Conservation (phyloP, 1,139 yeast genomes). For the Scheffersomyces quercinus region DNA sequence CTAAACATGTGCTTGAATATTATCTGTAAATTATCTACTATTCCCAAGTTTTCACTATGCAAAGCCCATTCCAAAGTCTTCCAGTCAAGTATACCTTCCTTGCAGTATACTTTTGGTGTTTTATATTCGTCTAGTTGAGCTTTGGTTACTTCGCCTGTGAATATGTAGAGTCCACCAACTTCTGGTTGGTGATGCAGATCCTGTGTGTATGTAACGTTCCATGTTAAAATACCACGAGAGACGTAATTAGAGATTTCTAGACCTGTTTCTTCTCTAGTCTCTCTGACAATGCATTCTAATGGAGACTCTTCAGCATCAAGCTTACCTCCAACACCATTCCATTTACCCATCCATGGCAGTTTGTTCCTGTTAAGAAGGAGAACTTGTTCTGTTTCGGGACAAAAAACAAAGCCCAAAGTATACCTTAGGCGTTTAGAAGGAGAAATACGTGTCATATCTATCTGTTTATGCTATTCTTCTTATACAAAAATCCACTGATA, state of each 20-base stretch:
- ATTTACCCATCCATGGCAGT: slow-evolving; percentile 53
- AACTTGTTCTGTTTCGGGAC: slow-evolving; percentile 32
- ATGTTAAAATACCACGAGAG: slow-evolving; percentile 39
- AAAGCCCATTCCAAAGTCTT: slow-evolving; percentile 40
- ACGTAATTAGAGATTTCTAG: slow-evolving; percentile 26
- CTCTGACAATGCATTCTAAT: slow-evolving; percentile 41
- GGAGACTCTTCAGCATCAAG: slow-evolving; percentile 38
- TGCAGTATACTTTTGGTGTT: slow-evolving; percentile 22
- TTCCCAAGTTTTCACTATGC: slow-evolving; percentile 41
- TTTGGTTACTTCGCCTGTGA: slow-evolving; percentile 36
- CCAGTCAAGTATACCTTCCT: slow-evolving; percentile 52
- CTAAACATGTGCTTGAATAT: slow-evolving; percentile 28
- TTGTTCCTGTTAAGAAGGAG: slow-evolving; percentile 45
- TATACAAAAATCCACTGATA: too few relatives aligned
- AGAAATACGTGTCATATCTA: too few relatives aligned
- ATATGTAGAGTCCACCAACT: slow-evolving; percentile 43
- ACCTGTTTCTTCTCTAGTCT: slow-evolving; percentile 48
- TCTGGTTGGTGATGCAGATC: slow-evolving; percentile 15
- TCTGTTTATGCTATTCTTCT: too few relatives aligned
- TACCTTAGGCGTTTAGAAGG: slow-evolving; percentile 18
- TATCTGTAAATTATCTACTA: slow-evolving; percentile 42
- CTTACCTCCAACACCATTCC: slow-evolving; percentile 57
- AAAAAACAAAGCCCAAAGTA: slow-evolving; percentile 42
- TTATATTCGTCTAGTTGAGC: slow-evolving; percentile 25
- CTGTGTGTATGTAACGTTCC: slow-evolving; percentile 26